phyloP scores from a whole-genome alignment of 2,329 filamentous ascomycete genomes.

The Phialemonium atrogriseum region DNA sequence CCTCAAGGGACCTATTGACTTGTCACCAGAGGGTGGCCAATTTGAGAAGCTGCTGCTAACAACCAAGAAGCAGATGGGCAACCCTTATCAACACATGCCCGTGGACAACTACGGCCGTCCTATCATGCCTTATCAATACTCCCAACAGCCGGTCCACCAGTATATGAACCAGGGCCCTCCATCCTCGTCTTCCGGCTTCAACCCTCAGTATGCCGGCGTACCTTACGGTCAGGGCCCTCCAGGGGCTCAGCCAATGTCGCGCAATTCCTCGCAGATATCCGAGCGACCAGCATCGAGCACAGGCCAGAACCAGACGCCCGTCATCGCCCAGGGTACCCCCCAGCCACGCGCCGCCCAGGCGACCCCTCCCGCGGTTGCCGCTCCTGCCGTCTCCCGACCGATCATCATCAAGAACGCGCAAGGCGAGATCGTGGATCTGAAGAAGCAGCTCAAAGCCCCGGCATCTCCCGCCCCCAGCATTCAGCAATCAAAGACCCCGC shows the following conservation, averaged over 20 bases:
- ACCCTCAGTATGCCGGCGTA: conserved; percentile 35
- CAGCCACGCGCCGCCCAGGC: conserved; percentile 55
- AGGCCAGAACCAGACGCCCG: conserved; percentile 52
- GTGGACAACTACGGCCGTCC: conserved; percentile 5
- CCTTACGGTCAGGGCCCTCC: conserved; percentile 25
- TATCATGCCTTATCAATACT: conserved; percentile 30
- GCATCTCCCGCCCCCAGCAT: conserved; percentile 46
- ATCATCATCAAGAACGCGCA: conserved; percentile 79
- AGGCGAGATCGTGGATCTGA: conserved; percentile 69
- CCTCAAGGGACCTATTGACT: conserved; percentile 36
- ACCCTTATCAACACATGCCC: not conserved
- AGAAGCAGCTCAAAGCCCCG: conserved; percentile 44
- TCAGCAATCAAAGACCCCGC: conserved; percentile 55
- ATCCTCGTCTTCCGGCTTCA: conserved; percentile 40
- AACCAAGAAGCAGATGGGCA: conserved; percentile 50
- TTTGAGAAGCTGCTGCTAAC: conserved; percentile 69
- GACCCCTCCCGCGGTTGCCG: conserved; percentile 33
- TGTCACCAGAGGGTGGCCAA: conserved; percentile 60
- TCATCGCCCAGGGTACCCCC: conserved; percentile 50
- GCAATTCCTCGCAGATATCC: conserved; percentile 74
- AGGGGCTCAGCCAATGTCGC: conserved; percentile 67
- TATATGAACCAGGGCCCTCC: conserved; percentile 38
- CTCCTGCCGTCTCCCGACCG: conserved; percentile 39
- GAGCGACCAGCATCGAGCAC: conserved; percentile 57
- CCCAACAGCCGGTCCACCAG: conserved; percentile 30